Percentiles rank a stretch among this genome's conserved stretches.
Evolutionary conservation across 2,329 filamentous ascomycete species (phyloP).

Genomic region (Alternaria triticina): DNA sequence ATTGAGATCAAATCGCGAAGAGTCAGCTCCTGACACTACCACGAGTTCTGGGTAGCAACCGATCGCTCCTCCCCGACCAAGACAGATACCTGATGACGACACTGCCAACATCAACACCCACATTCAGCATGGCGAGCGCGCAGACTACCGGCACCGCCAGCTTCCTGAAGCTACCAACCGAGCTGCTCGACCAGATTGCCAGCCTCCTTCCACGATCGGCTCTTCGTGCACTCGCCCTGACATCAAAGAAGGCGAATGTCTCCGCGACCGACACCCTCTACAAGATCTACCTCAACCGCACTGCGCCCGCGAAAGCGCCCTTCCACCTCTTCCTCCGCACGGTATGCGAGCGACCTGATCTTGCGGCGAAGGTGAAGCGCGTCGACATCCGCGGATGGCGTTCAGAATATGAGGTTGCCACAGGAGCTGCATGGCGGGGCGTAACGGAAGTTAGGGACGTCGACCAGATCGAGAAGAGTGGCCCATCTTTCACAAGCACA

Average conservation of each 20-base stretch:
- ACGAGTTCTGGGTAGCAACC: background rate
- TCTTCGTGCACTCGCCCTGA: background rate
- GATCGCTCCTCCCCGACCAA: background rate
- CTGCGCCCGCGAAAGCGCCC: background rate
- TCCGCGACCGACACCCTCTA: background rate
- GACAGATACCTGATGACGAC: background rate
- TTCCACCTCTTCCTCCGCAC: conserved; percentile 1
- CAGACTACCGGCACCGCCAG: background rate
- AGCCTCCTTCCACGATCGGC: background rate
- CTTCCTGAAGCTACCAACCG: background rate
- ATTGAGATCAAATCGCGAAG: background rate
- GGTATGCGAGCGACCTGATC: conserved; percentile 1
- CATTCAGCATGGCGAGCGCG: background rate
- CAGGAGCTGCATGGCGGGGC: background rate
- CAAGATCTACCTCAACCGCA: background rate
- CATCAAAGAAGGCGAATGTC: background rate
- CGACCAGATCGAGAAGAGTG: background rate
- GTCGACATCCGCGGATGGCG: conserved; percentile 17
- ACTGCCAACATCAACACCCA: background rate
- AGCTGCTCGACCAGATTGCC: conserved; percentile 4
- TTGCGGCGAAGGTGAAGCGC: conserved; percentile 1
- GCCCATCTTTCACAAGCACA: background rate
- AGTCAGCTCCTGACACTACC: background rate
- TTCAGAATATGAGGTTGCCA: conserved; percentile 10
- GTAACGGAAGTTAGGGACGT: background rate